Percentiles rank a stretch among this genome's conserved stretches.
phyloP scores from a whole-genome alignment of 345 rosid genomes.

The Sisymbrium altissimum region DNA sequence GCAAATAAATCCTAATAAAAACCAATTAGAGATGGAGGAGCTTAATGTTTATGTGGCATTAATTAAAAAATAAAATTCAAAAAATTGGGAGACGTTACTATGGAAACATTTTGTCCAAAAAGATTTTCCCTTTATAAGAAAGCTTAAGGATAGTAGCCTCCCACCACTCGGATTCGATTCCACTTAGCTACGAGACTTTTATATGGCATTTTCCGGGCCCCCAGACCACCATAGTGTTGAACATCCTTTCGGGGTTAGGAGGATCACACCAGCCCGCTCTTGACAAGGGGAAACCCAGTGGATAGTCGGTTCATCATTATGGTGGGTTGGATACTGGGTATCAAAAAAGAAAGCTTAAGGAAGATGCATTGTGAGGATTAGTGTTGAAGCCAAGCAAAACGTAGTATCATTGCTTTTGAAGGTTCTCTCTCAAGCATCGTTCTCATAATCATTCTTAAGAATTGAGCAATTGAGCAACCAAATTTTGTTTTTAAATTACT shows the following conservation, averaged over 20 bases:
- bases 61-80: background rate
- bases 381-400: constrained; percentile 44
- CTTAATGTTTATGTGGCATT: background rate
- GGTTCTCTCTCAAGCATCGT: constrained; percentile 39
- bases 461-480: constrained; percentile 21
- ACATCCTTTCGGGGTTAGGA: no score
- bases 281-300: no score
- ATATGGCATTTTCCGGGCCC: no score
- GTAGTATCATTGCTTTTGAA: constrained; percentile 30
- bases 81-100: background rate
- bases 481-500: background rate
- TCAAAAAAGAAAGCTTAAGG: constrained; percentile 25
- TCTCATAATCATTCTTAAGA: constrained; percentile 22
- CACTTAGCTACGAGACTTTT: no score
- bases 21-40: background rate
- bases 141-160: constrained; percentile 22
- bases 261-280: no score
- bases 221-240: no score
- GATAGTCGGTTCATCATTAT: no score
- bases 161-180: no score
- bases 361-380: constrained; percentile 21
- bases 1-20: background rate
- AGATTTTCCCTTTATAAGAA: background rate
- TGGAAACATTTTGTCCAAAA: background rate
- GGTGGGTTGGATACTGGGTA: no score